phyloP scores from a whole-genome alignment of 2,329 filamentous ascomycete genomes.

The Clonostachys chloroleuca region DNA sequence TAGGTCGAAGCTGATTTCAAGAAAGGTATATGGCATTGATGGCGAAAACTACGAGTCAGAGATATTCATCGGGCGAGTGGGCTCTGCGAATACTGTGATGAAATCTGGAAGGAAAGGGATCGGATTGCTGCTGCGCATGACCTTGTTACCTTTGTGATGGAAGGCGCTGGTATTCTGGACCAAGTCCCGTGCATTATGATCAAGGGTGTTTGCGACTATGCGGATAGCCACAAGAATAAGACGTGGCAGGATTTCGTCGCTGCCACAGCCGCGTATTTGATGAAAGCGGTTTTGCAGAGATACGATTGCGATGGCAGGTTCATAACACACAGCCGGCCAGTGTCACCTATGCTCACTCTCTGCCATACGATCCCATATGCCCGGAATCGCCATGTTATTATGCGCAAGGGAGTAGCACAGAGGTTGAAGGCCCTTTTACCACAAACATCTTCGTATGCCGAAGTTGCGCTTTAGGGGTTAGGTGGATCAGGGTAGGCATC shows the following conservation, averaged over 20 bases:
- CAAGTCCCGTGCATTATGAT: slow-evolving; percentile 26
- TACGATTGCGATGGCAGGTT: not conserved
- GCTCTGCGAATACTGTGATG: not conserved
- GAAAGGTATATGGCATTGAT: too few relatives aligned
- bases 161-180: slow-evolving; percentile 21
- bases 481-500: slow-evolving; percentile 17
- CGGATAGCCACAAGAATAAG: slow-evolving; percentile 12
- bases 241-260: slow-evolving; percentile 32
- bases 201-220: slow-evolving; percentile 29
- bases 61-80: not conserved
- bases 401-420: slow-evolving; percentile 9
- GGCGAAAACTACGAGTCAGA: not conserved
- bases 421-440: slow-evolving; percentile 11
- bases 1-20: too few relatives aligned
- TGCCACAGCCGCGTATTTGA: slow-evolving; percentile 22
- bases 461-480: slow-evolving; percentile 15
- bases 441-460: slow-evolving; percentile 3
- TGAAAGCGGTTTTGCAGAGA: slow-evolving; percentile 8
- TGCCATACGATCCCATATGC: slow-evolving; percentile 8
- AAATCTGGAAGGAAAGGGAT: not conserved
- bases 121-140: not conserved
- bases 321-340: too few relatives aligned
- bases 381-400: slow-evolving; percentile 14
- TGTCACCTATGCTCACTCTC: too few relatives aligned
- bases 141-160: slow-evolving; percentile 20